phyloP scores from a whole-genome alignment of 192 early-diverging fungal species.

The Spinellus fusiger region DNA sequence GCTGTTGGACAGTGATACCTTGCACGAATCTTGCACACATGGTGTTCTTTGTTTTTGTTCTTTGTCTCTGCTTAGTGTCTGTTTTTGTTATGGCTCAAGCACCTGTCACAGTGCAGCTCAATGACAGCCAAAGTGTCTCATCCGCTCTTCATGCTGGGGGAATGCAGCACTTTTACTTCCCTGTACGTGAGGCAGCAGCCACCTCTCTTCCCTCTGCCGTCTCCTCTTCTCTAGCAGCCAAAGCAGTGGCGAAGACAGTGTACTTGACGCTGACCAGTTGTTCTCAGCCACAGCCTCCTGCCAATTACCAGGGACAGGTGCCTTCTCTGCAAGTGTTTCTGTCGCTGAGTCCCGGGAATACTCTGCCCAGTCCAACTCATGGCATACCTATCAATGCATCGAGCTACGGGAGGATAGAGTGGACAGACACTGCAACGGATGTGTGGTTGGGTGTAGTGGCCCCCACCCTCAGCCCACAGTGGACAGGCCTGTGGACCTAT shows the following conservation, averaged over 20 bases:
- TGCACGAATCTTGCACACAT: too few relatives aligned
- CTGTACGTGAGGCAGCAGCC: neutral
- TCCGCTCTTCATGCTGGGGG: neutral
- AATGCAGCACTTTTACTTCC: slow-evolving; percentile 12
- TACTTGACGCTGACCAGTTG: slow-evolving; percentile 28
- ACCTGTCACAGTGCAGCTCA: slow-evolving; percentile 8
- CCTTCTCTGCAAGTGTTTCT: slow-evolving; percentile 25
- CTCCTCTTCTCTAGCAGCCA: neutral
- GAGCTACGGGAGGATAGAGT: slow-evolving; percentile 6
- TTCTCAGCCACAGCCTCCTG: slow-evolving; percentile 17
- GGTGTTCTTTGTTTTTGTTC: neutral
- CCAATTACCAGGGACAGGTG: slow-evolving; percentile 4
- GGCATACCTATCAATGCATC: slow-evolving; percentile 7
- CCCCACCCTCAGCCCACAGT: slow-evolving; percentile 3
- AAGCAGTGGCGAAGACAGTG: slow-evolving; percentile 2
- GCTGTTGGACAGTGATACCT: too few relatives aligned
- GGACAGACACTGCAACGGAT: neutral
- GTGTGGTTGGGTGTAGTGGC: slow-evolving; percentile 29
- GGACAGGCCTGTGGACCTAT: slow-evolving; percentile 31
- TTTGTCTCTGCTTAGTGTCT: too few relatives aligned
- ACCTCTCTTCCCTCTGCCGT: neutral
- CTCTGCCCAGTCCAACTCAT: slow-evolving; percentile 21
- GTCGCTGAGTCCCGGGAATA: slow-evolving; percentile 9
- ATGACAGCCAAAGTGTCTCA: neutral
- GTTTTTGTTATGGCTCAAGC: too few relatives aligned